Evolutionary conservation across 441 rosid species (phyloP).

Genomic region (Kokia cookei): DNA sequence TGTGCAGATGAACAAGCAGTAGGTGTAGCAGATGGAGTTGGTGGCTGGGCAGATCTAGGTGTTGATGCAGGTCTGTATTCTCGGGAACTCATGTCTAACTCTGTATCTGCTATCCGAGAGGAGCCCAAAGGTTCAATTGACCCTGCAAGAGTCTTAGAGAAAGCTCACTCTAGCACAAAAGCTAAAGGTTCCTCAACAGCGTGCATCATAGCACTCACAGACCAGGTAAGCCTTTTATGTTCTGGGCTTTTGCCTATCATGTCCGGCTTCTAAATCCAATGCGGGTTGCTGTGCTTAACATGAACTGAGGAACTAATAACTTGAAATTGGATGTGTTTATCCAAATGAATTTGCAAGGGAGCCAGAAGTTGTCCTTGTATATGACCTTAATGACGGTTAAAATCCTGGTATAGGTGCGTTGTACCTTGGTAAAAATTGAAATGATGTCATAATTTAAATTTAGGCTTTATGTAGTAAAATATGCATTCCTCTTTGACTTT

Average conservation of each 20-base stretch:
- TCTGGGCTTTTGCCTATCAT: not conserved
- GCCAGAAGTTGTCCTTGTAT: not conserved
- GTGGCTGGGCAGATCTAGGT: slow-evolving; percentile 94
- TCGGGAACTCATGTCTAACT: slow-evolving; percentile 84
- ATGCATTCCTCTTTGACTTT: not conserved
- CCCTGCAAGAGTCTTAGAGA: slow-evolving; percentile 77
- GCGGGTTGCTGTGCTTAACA: not conserved
- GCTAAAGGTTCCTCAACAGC: slow-evolving; percentile 89
- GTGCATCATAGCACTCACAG: slow-evolving; percentile 75
- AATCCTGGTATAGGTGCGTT: not conserved
- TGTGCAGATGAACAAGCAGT: slow-evolving; percentile 72
- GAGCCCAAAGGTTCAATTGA: slow-evolving; percentile 81
- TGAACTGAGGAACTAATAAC: not conserved
- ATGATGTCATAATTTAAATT: not conserved
- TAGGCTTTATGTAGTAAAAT: not conserved
- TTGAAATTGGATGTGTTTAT: not conserved
- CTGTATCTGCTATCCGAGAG: slow-evolving; percentile 65
- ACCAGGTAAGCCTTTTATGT: slow-evolving; percentile 34
- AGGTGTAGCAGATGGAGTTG: slow-evolving; percentile 95
- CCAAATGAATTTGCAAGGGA: not conserved
- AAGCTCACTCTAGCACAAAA: slow-evolving; percentile 75
- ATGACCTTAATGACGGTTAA: not conserved
- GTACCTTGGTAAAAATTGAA: not conserved
- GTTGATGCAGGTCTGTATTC: slow-evolving; percentile 75
- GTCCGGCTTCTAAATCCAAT: not conserved